Base-by-base conservation (phyloP, 371 early-diverging fungal species). In the Mortierella sp. region DNA sequence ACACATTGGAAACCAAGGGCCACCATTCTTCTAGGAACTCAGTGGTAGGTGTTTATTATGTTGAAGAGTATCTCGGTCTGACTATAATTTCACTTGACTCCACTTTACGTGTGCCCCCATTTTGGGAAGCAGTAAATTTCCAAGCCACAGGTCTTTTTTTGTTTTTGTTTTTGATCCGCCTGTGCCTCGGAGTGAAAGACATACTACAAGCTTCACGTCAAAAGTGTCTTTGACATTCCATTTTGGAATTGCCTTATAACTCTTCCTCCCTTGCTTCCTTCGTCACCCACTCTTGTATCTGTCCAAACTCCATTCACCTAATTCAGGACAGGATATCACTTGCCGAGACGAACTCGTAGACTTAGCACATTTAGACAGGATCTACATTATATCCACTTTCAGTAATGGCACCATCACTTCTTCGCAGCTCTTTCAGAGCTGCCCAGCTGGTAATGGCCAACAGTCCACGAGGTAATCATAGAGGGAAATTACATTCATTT, bases 381-480 rank as follows among this genome's bases (percentile, higher is more conserved):
- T 58, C 22, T 35, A n/a, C 12, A 53, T 28, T 28, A 23, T 23
- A 23, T 53, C 53, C 12, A 2, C 10, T 28, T 22, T 23, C 51
- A 53, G 40, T 9, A 28, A 77, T 77, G 77, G 69, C 77, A 34
- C 37, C 72, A n/a, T 68, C 72, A 51, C 68, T 78, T 23, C 66
- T 77, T 65, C 79, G 79, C 63, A 70, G 54, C 70, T 72, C 79
- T 31, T 63, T 78, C 63, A 72, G 79, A 58, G 74, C 60, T 64
- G 76, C 40, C 54, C 67, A 62, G 22, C 64, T 54, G 28, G 71
- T 65, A 54, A 62, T 76, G 66, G 67, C 58, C 40, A 70, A 54
- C 54, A 66, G 65, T 60, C 59, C 76, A 34, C 66, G 76, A 76
- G 76, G 76, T 76, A 76, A 75, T 51, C 42, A 64, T 37, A 42